These are phyloP conservation scores for Ceratocystis papillata DNA, from an alignment of 2,329 filamentous ascomycete species.

Conservation along the genomic window DNA sequence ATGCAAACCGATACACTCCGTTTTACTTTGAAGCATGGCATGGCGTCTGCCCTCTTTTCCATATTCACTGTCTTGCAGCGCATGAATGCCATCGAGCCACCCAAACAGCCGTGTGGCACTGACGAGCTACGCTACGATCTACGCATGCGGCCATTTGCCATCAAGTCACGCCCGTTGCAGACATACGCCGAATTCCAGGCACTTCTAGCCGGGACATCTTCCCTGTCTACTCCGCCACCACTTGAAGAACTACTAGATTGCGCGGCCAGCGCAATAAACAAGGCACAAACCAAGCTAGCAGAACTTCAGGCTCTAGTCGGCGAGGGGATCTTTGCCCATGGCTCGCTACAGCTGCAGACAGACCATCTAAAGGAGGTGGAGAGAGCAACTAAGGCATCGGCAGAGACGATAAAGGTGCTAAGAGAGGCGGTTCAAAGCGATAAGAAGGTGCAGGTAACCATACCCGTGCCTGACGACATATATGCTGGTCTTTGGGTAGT, in stretches of 20 bases:
- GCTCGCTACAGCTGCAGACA: conserved; percentile 15
- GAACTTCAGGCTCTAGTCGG: not conserved
- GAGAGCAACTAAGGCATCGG: not conserved
- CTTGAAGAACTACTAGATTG: conserved; percentile 26
- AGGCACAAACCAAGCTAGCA: not conserved
- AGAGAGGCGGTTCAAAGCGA: conserved; percentile 36
- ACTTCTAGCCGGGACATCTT: conserved; percentile 23
- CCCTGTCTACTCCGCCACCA: not conserved
- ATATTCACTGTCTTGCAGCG: conserved; percentile 58
- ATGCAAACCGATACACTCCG: conserved; percentile 25
- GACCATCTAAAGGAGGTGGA: not conserved
- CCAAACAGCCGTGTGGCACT: conserved; percentile 53
- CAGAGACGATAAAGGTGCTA: conserved; percentile 32
- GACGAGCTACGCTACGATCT: conserved; percentile 64
- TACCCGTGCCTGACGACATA: conserved; percentile 14
- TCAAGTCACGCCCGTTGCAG: conserved; percentile 12
- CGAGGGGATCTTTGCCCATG: conserved; percentile 12
- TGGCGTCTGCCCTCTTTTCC: conserved; percentile 45
- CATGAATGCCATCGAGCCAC: conserved; percentile 42
- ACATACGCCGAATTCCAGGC: conserved; percentile 48
- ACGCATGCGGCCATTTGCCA: conserved; percentile 71
- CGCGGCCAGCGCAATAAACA: not conserved
- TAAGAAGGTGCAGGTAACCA: conserved; percentile 15
- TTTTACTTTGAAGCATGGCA: conserved; percentile 31
- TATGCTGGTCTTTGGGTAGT: conserved; percentile 21